Evolutionary conservation across 164 flowering plant genomes (phyloP).

Genomic region (Pachysandra terminalis): DNA sequence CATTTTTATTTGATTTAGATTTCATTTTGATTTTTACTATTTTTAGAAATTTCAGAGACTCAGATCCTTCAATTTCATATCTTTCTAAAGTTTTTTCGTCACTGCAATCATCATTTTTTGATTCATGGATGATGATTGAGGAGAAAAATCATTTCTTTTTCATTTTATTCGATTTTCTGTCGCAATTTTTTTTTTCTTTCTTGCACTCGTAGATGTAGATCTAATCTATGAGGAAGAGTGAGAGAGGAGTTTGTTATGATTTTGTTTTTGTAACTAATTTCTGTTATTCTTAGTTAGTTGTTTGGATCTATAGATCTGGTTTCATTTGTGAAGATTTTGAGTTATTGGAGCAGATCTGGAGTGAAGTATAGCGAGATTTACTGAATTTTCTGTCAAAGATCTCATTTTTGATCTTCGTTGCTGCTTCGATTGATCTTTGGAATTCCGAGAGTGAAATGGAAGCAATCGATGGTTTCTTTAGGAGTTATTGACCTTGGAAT

Average conservation of each 20-base stretch:
- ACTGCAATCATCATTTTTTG: constrained; percentile 24
- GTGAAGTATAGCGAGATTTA: background rate
- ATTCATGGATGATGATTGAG: constrained; percentile 15
- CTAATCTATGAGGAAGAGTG: background rate
- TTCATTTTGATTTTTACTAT: constrained; percentile 1
- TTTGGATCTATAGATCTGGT: background rate
- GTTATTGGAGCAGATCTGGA: background rate
- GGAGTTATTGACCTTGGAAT: background rate
- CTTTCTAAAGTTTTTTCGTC: constrained; percentile 5
- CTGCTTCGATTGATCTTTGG: too few species aligned
- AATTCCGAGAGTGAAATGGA: too few species aligned
- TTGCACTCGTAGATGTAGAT: background rate
- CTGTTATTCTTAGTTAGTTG: background rate
- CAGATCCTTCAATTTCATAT: constrained; percentile 16
- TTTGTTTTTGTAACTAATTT: background rate
- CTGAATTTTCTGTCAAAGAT: background rate
- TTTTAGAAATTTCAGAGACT: constrained; percentile 11
- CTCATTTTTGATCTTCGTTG: background rate
- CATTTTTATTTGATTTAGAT: constrained; percentile 2
- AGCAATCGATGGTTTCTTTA: background rate
- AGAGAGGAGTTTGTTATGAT: background rate
- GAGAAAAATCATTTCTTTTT: background rate
- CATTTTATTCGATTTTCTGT: background rate
- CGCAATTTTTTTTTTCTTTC: background rate
- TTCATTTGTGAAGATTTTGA: background rate